phyloP scores from a whole-genome alignment of 2,329 filamentous ascomycete species.

The Colletotrichum gigasporum region DNA sequence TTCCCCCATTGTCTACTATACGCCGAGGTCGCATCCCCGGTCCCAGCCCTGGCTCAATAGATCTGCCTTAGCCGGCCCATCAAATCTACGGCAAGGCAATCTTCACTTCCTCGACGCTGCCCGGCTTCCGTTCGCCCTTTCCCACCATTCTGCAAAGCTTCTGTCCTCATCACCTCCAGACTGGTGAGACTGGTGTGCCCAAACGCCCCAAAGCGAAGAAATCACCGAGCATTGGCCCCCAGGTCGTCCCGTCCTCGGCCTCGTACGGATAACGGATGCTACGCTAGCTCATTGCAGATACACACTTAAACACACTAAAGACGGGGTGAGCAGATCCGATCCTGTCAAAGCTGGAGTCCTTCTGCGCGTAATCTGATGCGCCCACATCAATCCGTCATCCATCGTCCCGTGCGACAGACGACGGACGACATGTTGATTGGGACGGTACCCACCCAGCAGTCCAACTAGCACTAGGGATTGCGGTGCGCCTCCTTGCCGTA shows the following conservation, averaged over 20 bases:
- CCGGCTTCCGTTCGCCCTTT: slow-evolving; percentile 26
- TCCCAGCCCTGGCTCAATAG: not conserved
- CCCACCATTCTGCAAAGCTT: not conserved
- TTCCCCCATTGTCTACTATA: not conserved
- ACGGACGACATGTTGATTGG: slow-evolving; percentile 1
- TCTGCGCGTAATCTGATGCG: slow-evolving; percentile 17
- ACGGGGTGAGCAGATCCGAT: slow-evolving; percentile 28
- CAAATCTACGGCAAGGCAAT: not conserved
- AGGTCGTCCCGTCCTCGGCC: slow-evolving; percentile 29
- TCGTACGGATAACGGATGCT: slow-evolving; percentile 20
- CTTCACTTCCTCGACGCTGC: not conserved
- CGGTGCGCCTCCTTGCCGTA: not conserved
- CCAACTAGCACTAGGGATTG: not conserved
- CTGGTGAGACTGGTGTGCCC: not conserved
- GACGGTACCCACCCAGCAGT: not conserved
- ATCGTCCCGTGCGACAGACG: slow-evolving; percentile 1
- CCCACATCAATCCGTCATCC: slow-evolving; percentile 18
- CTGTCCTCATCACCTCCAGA: slow-evolving; percentile 8
- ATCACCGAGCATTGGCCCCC: slow-evolving; percentile 24
- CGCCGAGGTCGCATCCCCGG: slow-evolving; percentile 1
- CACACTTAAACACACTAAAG: slow-evolving; percentile 14
- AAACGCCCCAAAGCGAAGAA: not conserved
- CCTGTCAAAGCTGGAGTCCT: slow-evolving; percentile 27
- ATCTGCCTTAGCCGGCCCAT: not conserved
- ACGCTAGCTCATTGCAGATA: slow-evolving; percentile 20